Evolutionary conservation across 257 asterid genomes (phyloP).

Genomic region (Nicotiana tomentosiformis): DNA sequence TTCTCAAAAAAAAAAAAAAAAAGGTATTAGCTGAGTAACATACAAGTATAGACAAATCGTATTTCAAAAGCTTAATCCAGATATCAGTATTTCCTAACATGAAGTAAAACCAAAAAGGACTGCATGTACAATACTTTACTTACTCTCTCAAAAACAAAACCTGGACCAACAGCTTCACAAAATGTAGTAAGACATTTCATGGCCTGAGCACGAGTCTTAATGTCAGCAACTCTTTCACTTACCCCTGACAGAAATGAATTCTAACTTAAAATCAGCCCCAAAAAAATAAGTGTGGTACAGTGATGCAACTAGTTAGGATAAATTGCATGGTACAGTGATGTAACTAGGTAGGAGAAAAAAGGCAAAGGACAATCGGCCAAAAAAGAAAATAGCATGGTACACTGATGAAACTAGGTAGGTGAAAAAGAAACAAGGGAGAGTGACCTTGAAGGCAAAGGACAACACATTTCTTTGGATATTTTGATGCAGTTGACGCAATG

Average conservation of each 20-base stretch:
- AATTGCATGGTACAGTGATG: not conserved
- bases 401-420: not conserved
- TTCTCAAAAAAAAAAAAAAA: too few relatives aligned
- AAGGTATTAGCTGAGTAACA: not conserved
- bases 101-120: not conserved
- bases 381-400: not conserved
- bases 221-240: constrained; percentile 96
- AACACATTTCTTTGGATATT: constrained; percentile 87
- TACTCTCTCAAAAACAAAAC: constrained; percentile 92
- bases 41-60: not conserved
- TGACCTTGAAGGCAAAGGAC: constrained; percentile 83
- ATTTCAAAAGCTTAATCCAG: not conserved
- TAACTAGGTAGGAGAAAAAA: not conserved
- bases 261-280: constrained; percentile 1
- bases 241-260: constrained; percentile 49
- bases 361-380: not conserved
- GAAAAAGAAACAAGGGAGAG: constrained; percentile 2
- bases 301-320: not conserved
- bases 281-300: not conserved
- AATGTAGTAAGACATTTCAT: constrained; percentile 92
- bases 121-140: constrained; percentile 13
- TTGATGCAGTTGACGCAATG: constrained; percentile 75
- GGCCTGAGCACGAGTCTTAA: constrained; percentile 89
- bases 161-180: constrained; percentile 98
- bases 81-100: not conserved